Base-by-base conservation (phyloP, 139 green algal genomes). In the Chlorella sp. region DNA sequence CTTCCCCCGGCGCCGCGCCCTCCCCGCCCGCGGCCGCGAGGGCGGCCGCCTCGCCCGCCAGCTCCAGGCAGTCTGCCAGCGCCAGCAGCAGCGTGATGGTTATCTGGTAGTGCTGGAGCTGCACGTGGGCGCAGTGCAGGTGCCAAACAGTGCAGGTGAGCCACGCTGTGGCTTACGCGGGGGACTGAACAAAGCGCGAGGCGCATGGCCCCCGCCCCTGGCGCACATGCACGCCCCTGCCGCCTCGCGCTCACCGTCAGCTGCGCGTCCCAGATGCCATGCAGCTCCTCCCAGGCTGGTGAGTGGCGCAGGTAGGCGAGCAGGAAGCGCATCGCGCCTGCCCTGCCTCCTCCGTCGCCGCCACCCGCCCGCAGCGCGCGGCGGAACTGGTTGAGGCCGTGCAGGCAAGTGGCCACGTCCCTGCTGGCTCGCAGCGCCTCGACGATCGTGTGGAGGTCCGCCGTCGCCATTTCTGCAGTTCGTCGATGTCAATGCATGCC, bases 241-340 rank as follows among this genome's bases (percentile, higher is more conserved):
- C n/a, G n/a, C n/a, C n/a, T n/a, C 62, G 21, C 6, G 21, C 77
- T 64, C 45, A 82, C 77, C 58, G 73, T 82, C 53, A 82, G 55
- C 56, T 79, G 67, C 42, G 71, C 61, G 60, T 82, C 77, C 77
- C 77, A 82, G 27, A 82, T 42, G 1, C 36, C 36, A 31, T 79
- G 73, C 77, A 82, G 59, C 33, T 79, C 69, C 45, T 76, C 65
- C 56, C 56, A 77, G 19, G 70, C 56, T 14, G 56, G 67, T 12
- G 60, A 71, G 8, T 78, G 72, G 21, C 36, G n/a, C 31, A 76
- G 35, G 66, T 58, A 80, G 23, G 43, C 23, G 3, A 62, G 48
- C n/a, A 80, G 66, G 36, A 80, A 69, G 33, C n/a, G n/a, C n/a
- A n/a, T n/a, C n/a, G n/a, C n/a, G n/a, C n/a, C n/a, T n/a, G n/a